phyloP scores from a whole-genome alignment of 1,284 basidiomycete species.

The Ceratobasidium sp. region DNA sequence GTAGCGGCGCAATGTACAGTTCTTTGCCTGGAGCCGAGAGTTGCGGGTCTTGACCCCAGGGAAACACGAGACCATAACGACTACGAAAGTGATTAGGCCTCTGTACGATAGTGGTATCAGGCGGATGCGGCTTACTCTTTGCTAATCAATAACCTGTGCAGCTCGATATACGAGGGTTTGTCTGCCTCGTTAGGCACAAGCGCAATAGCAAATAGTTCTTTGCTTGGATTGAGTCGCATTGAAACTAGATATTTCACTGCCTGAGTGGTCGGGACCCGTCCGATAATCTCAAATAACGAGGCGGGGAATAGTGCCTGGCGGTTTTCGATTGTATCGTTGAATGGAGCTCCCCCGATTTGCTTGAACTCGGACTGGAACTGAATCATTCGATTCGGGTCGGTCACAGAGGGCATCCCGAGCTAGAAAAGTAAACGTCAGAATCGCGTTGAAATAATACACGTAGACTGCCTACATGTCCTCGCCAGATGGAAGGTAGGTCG shows the following conservation, averaged over 20 bases:
- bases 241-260: slow-evolving; percentile 80
- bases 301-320: slow-evolving; percentile 77
- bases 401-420: slow-evolving; percentile 72
- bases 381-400: slow-evolving; percentile 28
- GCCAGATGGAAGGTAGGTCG: slow-evolving; percentile 69
- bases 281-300: slow-evolving; percentile 67
- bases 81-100: slow-evolving; percentile 57
- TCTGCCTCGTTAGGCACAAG: slow-evolving; percentile 68
- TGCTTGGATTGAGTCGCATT: slow-evolving; percentile 76
- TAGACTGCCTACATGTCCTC: slow-evolving; percentile 67
- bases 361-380: slow-evolving; percentile 42
- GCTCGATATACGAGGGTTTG: slow-evolving; percentile 65
- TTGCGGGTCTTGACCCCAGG: slow-evolving; percentile 78
- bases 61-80: slow-evolving; percentile 86
- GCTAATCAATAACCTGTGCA: slow-evolving; percentile 75
- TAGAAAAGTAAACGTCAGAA: slow-evolving; percentile 52
- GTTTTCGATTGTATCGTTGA: slow-evolving; percentile 26
- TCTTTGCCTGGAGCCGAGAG: slow-evolving; percentile 84
- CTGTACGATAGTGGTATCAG: slow-evolving; percentile 38
- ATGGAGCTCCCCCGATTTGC: slow-evolving; percentile 35
- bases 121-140: slow-evolving; percentile 71
- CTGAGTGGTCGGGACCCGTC: slow-evolving; percentile 79
- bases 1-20: slow-evolving; percentile 86
- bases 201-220: slow-evolving; percentile 80
- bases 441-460: background rate